Evolutionary conservation across 1,284 basidiomycete genomes (phyloP), one percentile per base, ranked within the genome.

Genomic region (Athelia psychrophila): DNA sequence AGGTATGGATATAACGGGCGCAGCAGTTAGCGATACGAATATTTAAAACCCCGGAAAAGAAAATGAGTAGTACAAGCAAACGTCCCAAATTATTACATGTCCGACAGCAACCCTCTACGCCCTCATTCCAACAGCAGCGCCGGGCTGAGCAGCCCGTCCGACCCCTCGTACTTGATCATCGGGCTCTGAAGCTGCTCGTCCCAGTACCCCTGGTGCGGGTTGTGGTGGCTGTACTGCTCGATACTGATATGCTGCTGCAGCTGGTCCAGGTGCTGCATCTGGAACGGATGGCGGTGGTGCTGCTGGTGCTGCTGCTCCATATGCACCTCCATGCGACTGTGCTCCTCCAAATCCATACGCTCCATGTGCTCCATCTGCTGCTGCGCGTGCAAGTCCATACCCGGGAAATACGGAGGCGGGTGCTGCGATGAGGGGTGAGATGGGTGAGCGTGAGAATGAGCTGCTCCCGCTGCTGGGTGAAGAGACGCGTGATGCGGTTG

Each of bases 71-170:
- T 30, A 30, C 27, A 30, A 30, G 27, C 5, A 13, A 30, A 5
- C 5, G 27, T 30, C 27, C n/a, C n/a, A n/a, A n/a, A n/a, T n/a
- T n/a, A n/a, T n/a, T n/a, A n/a, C 27, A 30, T 30, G 6, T 13
- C 27, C 5, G 13, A 5, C 5, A 30, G 27, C 5, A 30, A 6
- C 27, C 27, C 27, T 8, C 44, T 46, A 46, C 10, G 23, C 44
- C 44, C 44, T 46, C 44, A 46, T 46, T 46, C 44, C 44, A 46
- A 46, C 10, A 5, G 44, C 44, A 46, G 44, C 44, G 44, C 10
- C 6, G 44, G 44, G 10, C n/a, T 46, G 44, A 16, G 22, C 6
- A 9, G 44, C 19, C 16, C 20, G 10, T 8, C 9, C 44, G 44
- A 10, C 19, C 5, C 5, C 25, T 27, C 44, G 44, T 46, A 46